A percentile compares a stretch with the other conserved stretches of the same genome.
These are phyloP conservation scores for Sphaerulina populicola DNA, from an alignment of 2,329 filamentous ascomycete species.

Conservation along the genomic window DNA sequence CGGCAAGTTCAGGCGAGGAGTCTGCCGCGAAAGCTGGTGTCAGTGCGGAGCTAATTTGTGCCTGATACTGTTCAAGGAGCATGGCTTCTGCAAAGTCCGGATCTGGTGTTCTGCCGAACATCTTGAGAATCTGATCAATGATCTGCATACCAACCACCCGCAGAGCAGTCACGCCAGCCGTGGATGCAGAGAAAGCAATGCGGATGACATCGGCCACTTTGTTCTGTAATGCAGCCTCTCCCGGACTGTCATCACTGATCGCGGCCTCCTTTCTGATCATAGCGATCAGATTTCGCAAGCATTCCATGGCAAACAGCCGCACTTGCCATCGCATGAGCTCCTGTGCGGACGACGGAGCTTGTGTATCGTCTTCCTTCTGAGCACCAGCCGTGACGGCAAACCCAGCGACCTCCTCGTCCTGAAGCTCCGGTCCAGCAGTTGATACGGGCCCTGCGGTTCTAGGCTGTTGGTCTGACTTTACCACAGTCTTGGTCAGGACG, in stretches of 20 bases:
- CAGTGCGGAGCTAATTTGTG: constrained; percentile 91
- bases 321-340: constrained; percentile 94
- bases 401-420: constrained; percentile 93
- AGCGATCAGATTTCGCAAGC: constrained; percentile 71
- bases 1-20: constrained; percentile 89
- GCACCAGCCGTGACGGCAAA: constrained; percentile 70
- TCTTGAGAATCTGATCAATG: constrained; percentile 84
- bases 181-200: constrained; percentile 96
- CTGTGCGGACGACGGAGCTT: constrained; percentile 49
- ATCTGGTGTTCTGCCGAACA: constrained; percentile 92
- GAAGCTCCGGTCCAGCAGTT: constrained; percentile 63
- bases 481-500: constrained; percentile 78
- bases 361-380: constrained; percentile 38
- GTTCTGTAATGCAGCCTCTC: constrained; percentile 69
- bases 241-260: constrained; percentile 67
- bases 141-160: constrained; percentile 88
- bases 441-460: constrained; percentile 38
- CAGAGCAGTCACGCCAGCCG: constrained; percentile 81
- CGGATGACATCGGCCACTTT: constrained; percentile 86
- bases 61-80: constrained; percentile 94
- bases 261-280: constrained; percentile 71
- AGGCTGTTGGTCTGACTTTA: constrained; percentile 49
- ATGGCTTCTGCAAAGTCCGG: constrained; percentile 97
- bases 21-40: constrained; percentile 94
- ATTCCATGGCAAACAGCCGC: constrained; percentile 83